Base-by-base conservation (phyloP, 2,329 filamentous ascomycete genomes). In the Pezicula radicicola region DNA sequence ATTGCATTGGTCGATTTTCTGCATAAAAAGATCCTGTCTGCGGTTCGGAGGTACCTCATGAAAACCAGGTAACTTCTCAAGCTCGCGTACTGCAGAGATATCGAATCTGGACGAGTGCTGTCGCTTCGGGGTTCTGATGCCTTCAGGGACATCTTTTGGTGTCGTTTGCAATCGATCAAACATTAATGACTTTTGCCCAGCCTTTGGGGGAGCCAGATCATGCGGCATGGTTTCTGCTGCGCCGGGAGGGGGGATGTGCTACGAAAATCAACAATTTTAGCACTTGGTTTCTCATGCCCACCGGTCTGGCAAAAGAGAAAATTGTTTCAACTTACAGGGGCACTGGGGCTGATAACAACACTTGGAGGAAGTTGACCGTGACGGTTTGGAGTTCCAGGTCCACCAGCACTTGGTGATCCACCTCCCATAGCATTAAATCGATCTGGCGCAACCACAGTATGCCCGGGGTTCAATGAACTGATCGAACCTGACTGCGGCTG, bases 1-100 rank as follows among this genome's bases (percentile, higher is more conserved):
- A 69, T 99, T 99, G 78, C 94, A 99, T 71, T 99, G 94, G 66
- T 97, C 94, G 63, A 99, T 94, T 79, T 99, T 99, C 69, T 97
- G 92, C 92, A 99, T 97, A 74, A 99, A 99, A 16, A 99, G 82
- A 63, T 97, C 93, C 73, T 97, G 92, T 56, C 94, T 85, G 57
- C 93, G 85, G 68, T 96, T 96, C 15, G 94, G 94, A 10, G 93
- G 89, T 25, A 97, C 94, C 72, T 99, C 94, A 66, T 99, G 94
- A 72, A 99, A 99, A 35, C 94, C 94, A 1, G 94, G 93, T 21
- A 99, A 79, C 74, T 99, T 99, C 71, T 99, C 94, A 47, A 99
- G 79, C 71, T 99, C 94, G 65, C 94, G 85, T 70, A 97, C 92
- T 57, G 95, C 91, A 3, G 94, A 99, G 59, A 99, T 95, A 70